These are phyloP conservation scores for Nematodospora valgi DNA, from an alignment of 805 yeast species.

Conservation along the genomic window DNA sequence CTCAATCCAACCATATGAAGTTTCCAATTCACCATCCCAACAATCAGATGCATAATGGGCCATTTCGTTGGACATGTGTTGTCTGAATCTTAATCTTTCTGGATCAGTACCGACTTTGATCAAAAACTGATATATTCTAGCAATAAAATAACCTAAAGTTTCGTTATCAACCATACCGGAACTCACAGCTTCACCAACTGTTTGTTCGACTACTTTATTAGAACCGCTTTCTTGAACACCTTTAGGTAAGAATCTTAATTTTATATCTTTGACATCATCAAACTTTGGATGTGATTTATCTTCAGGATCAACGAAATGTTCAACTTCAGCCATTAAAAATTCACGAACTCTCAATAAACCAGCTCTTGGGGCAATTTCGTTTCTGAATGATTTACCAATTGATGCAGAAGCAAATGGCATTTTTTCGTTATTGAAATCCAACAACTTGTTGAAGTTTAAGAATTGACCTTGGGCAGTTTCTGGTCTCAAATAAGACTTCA, in stretches of 20 bases:
- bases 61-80: conserved; percentile 98
- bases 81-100: conserved; percentile 87
- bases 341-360: conserved; percentile 98
- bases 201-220: conserved; percentile 57
- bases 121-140: conserved; percentile 85
- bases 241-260: conserved; percentile 78
- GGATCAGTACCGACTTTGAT: conserved; percentile 87
- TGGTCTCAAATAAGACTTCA: conserved; percentile 95
- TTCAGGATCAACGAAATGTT: conserved; percentile 94
- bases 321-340: conserved; percentile 98
- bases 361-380: conserved; percentile 97
- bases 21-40: conserved; percentile 98
- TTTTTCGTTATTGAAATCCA: conserved; percentile 90
- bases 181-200: conserved; percentile 88
- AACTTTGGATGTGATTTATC: conserved; percentile 83
- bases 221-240: conserved; percentile 84
- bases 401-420: conserved; percentile 99
- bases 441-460: conserved; percentile 86
- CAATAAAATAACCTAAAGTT: conserved; percentile 95
- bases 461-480: conserved; percentile 99
- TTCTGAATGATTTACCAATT: conserved; percentile 97
- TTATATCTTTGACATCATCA: conserved; percentile 66
- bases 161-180: conserved; percentile 91
- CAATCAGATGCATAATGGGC: conserved; percentile 99
- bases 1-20: conserved; percentile 99